Evolutionary conservation across 2,329 filamentous ascomycete genomes (phyloP).

Genomic region (Pseudogymnoascus sp.): DNA sequence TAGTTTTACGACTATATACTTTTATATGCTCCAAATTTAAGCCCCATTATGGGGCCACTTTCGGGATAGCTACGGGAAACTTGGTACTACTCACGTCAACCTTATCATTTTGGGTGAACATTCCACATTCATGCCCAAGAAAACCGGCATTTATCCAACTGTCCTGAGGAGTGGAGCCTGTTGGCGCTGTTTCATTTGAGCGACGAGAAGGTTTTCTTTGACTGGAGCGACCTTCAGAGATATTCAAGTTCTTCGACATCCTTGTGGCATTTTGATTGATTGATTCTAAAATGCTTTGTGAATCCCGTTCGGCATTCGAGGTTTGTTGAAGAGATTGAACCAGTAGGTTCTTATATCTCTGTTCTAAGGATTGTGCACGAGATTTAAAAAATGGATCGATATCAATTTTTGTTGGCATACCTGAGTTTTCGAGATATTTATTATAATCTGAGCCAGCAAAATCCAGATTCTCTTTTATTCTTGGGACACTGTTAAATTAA

Average conservation of each 20-base stretch:
- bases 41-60: not conserved
- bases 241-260: not conserved
- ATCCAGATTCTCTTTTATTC: not conserved
- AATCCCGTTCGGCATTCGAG: not conserved
- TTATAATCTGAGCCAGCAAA: not conserved
- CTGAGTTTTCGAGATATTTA: not conserved
- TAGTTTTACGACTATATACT: not conserved
- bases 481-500: not conserved
- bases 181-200: not conserved
- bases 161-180: not conserved
- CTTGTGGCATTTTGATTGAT: not conserved
- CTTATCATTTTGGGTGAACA: not conserved
- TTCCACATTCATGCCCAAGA: not conserved
- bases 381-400: not conserved
- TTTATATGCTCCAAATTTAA: not conserved
- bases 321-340: not conserved
- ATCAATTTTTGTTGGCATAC: not conserved
- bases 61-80: not conserved
- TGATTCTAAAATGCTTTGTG: not conserved
- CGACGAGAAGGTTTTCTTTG: not conserved
- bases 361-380: not conserved
- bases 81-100: not conserved
- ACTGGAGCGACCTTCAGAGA: not conserved
- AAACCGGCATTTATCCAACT: not conserved
- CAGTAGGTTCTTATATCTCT: not conserved